These are phyloP conservation scores for Alternaria gansuensis DNA, from an alignment of 2,329 filamentous ascomycete species.

Conservation along the genomic window DNA sequence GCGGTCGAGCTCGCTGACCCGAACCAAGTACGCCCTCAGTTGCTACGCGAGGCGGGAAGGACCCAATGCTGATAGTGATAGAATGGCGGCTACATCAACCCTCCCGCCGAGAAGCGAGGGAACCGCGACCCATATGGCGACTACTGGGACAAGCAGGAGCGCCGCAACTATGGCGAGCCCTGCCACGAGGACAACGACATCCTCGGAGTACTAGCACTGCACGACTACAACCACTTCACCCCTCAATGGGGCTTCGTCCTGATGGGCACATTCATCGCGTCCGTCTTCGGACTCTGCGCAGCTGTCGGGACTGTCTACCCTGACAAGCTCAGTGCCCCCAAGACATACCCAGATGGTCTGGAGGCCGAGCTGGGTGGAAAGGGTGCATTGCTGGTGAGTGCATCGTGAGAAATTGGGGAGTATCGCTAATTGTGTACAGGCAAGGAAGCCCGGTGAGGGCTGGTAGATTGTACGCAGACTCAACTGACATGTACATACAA, in stretches of 20 bases:
- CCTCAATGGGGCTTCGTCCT: conserved; percentile 74
- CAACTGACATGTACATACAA: conserved; percentile 19
- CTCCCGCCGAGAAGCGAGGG: conserved; percentile 81
- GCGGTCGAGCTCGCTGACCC: conserved; percentile 67
- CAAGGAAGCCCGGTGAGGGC: conserved; percentile 34
- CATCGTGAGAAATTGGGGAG: accelerated
- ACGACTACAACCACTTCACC: conserved; percentile 86
- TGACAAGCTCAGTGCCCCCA: conserved; percentile 57
- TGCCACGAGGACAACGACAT: conserved; percentile 97
- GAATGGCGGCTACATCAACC: conserved; percentile 88
- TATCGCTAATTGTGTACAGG: conserved; percentile 27
- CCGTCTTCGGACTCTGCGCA: conserved; percentile 53
- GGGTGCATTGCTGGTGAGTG: conserved; percentile 53
- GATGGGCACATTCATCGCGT: conserved; percentile 56
- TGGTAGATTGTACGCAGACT: conserved; percentile 25
- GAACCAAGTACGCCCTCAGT: conserved; percentile 65
- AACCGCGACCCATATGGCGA: conserved; percentile 91
- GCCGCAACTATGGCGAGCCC: conserved; percentile 95
- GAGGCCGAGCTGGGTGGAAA: conserved; percentile 60
- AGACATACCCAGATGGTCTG: conserved; percentile 59
- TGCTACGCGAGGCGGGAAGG: neutral
- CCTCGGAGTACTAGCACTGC: conserved; percentile 85
- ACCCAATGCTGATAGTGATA: conserved; percentile 51
- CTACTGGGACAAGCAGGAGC: conserved; percentile 98
- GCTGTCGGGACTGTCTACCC: conserved; percentile 56